Conservation (phyloP, 495 filamentous ascomycete species). For the Xylaria intraflava region DNA sequence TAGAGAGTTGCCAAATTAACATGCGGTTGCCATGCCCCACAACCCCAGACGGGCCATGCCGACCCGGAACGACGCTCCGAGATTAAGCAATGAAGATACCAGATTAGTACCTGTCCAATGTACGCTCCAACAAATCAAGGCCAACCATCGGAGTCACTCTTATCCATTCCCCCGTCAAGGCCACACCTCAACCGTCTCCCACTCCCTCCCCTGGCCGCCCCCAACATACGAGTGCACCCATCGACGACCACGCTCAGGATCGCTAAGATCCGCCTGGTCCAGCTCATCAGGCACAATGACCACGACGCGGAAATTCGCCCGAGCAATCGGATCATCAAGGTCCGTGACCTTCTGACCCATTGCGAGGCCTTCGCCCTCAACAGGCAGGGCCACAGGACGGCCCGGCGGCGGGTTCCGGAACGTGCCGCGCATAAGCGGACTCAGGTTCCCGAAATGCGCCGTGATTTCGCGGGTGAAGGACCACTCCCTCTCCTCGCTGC, state of each 20-base stretch:
- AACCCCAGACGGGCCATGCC: too few relatives aligned
- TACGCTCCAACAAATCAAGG: neutral
- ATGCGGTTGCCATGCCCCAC: too few relatives aligned
- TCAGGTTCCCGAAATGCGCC: conserved; percentile 81
- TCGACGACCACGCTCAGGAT: conserved; percentile 56
- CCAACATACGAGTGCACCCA: conserved; percentile 59
- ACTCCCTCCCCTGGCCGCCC: conserved; percentile 40
- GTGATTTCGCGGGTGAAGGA: conserved; percentile 70
- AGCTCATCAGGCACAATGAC: conserved; percentile 75
- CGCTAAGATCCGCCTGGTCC: conserved; percentile 65
- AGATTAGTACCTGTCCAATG: too few relatives aligned
- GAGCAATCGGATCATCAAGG: conserved; percentile 59
- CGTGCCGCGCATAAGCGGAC: conserved; percentile 67
- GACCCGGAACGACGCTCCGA: too few relatives aligned
- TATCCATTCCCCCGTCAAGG: conserved; percentile 45
- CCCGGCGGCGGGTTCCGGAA: conserved; percentile 78
- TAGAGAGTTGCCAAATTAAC: too few relatives aligned
- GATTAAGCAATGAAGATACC: too few relatives aligned
- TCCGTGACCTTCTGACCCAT: conserved; percentile 65
- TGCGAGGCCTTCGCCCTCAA: conserved; percentile 42
- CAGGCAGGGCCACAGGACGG: conserved; percentile 40
- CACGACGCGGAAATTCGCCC: conserved; percentile 77
- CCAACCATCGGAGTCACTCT: neutral
- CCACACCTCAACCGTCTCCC: conserved; percentile 79
- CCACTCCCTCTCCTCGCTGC: conserved; percentile 39